phyloP scores from a whole-genome alignment of 192 early-diverging fungal genomes.

The Rhizophagus clarus region DNA sequence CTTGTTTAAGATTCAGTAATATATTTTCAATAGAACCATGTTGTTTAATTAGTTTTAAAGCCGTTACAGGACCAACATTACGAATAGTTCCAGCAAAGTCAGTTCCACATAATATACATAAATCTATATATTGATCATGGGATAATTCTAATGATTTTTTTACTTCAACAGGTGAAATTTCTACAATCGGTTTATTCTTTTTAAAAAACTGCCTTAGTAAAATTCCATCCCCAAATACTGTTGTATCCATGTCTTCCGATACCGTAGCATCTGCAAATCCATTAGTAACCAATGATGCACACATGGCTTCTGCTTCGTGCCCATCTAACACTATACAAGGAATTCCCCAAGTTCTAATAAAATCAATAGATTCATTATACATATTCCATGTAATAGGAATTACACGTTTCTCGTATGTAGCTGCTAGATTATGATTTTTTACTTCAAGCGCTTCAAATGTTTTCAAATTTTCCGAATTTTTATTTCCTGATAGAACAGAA shows the following conservation, averaged over 20 bases:
- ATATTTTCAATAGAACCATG: slow-evolving; percentile 68
- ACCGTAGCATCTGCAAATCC: slow-evolving; percentile 59
- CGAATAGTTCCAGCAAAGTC: slow-evolving; percentile 69
- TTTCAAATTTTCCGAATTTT: neutral
- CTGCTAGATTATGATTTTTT: slow-evolving; percentile 21
- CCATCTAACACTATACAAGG: slow-evolving; percentile 46
- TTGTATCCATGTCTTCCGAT: slow-evolving; percentile 65
- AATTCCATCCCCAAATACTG: slow-evolving; percentile 55
- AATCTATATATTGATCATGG: slow-evolving; percentile 58
- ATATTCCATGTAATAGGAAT: slow-evolving; percentile 51
- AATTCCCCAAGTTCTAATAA: slow-evolving; percentile 55
- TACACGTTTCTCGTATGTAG: slow-evolving; percentile 50
- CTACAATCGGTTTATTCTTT: slow-evolving; percentile 37
- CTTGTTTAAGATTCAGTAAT: slow-evolving; percentile 33
- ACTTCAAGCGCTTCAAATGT: neutral
- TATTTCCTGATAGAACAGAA: neutral
- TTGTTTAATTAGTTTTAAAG: slow-evolving; percentile 55
- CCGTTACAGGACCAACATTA: slow-evolving; percentile 66
- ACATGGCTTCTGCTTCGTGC: slow-evolving; percentile 70
- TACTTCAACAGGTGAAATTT: slow-evolving; percentile 54
- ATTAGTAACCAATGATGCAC: slow-evolving; percentile 53
- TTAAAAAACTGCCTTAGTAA: slow-evolving; percentile 51
- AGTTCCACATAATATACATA: slow-evolving; percentile 79
- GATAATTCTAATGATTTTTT: slow-evolving; percentile 51
- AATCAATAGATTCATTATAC: slow-evolving; percentile 46